A percentile compares a stretch with the other conserved stretches of the same genome.
Conservation (phyloP, 2,329 filamentous ascomycete species). For the Hansfordia pulvinata region DNA sequence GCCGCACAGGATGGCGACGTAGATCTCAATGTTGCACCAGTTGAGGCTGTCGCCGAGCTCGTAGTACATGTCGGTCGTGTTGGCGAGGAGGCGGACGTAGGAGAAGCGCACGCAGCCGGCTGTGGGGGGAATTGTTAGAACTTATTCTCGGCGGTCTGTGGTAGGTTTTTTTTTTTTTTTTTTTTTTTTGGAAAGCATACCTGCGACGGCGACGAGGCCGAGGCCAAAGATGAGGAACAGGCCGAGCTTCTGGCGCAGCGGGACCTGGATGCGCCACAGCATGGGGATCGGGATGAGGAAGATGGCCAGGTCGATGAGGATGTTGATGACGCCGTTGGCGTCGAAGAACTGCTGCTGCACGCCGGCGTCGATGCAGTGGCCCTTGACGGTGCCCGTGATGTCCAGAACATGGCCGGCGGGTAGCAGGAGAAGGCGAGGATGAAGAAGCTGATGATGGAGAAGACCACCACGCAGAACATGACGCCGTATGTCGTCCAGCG, state of each 20-base stretch:
- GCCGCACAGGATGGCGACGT: conserved; percentile 5
- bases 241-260: conserved; percentile 1
- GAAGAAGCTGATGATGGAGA: conserved; percentile 4
- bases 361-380: conserved; percentile 1
- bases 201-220: conserved; percentile 4
- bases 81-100: conserved; percentile 4
- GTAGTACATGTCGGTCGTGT: conserved; percentile 5
- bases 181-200: too few relatives aligned
- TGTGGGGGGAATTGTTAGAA: not conserved
- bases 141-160: not conserved
- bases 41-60: conserved; percentile 5
- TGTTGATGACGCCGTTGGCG: conserved; percentile 1
- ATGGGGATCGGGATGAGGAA: conserved; percentile 2
- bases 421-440: conserved; percentile 2
- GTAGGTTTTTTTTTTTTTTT: too few relatives aligned
- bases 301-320: conserved; percentile 1
- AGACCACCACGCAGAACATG: conserved; percentile 3
- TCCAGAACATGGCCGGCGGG: conserved; percentile 2
- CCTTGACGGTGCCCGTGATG: conserved; percentile 1
- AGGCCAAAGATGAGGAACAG: conserved; percentile 4
- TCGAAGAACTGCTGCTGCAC: conserved; percentile 2
- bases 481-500: conserved; percentile 4
- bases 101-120: conserved; percentile 4
- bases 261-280: conserved; percentile 1
- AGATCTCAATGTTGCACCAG: conserved; percentile 6